phyloP scores from a whole-genome alignment of 805 yeast genomes.

The Candida broadrunensis region DNA sequence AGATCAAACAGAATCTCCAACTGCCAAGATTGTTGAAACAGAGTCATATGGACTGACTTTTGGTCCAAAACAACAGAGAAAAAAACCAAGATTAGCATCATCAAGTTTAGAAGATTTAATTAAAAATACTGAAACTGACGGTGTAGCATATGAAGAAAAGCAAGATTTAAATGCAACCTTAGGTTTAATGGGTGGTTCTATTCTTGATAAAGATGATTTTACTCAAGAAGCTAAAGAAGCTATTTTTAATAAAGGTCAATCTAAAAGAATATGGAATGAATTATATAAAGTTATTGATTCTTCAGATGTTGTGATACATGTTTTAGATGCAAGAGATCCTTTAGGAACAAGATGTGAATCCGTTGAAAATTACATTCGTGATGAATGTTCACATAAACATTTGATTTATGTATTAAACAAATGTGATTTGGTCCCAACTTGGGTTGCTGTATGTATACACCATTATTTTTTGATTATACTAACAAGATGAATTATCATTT shows the following conservation, averaged over 20 bases:
- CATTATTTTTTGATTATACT: not conserved
- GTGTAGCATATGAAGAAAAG: constrained; percentile 65
- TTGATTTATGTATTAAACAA: constrained; percentile 90
- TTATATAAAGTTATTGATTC: constrained; percentile 95
- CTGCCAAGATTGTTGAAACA: constrained; percentile 79
- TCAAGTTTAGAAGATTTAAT: constrained; percentile 81
- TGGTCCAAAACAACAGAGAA: constrained; percentile 94
- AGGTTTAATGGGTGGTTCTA: constrained; percentile 73
- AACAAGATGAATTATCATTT: not conserved
- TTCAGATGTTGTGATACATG: constrained; percentile 95
- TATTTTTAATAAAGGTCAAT: constrained; percentile 94
- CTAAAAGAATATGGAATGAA: constrained; percentile 98
- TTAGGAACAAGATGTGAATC: constrained; percentile 91
- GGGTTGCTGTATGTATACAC: constrained; percentile 95
- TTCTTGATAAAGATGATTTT: constrained; percentile 69
- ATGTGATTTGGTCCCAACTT: constrained; percentile 97
- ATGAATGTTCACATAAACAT: constrained; percentile 96
- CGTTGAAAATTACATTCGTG: constrained; percentile 88
- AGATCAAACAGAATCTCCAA: constrained; percentile 72
- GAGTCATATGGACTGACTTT: constrained; percentile 79
- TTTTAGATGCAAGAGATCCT: constrained; percentile 96
- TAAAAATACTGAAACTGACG: constrained; percentile 51
- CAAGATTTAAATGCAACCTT: constrained; percentile 69
- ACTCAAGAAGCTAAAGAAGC: constrained; percentile 92
- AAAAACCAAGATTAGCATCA: constrained; percentile 77